Evolutionary conservation across 2,329 filamentous ascomycete species (phyloP), one percentile per base, ranked within the genome.

Genomic region (Blastomyces parvus): DNA sequence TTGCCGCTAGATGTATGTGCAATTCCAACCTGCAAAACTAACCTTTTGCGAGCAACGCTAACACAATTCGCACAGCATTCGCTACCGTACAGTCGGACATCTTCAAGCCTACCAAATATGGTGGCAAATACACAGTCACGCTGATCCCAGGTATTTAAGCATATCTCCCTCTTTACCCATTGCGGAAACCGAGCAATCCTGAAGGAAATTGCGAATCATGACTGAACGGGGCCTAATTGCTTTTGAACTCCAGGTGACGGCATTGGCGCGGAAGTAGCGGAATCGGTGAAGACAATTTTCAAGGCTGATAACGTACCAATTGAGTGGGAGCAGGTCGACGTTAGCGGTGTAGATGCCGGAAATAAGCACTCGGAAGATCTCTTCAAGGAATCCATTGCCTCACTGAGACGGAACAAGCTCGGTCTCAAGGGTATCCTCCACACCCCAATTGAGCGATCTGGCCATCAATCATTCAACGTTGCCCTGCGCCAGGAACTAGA

Each of bases 401-500:
- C 94, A 63, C 86, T 99, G 74, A 91, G 91, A 83, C 89, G 94
- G 80, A 99, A 99, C 86, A 97, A 97, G 87, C 87, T 99, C 72
- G 94, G 92, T 72, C 86, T 99, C 74, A 99, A 99, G 86, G 94
- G 94, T 79, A 99, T 99, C 78, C 85, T 99, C 57, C 93, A 97
- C 84, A 99, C 94, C 33, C 94, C 94, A 70, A 90, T 99, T 76
- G 90, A 92, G 82, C 88, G 94, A 72, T 96, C 92, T 68, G 94
- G 94, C 73, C 94, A 99, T 85, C 91, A 96, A 81, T 96, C 90
- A 70, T 99, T 99, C 91, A 99, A 99, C 83, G 94, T 99, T 71
- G 94, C 94, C 72, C 88, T 99, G 78, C 91, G 94, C 74, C 94
- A 99, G 83, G 94, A 97, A 81, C 90, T 99, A 76, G 94, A 99